Percentiles rank a stretch among this genome's conserved stretches.
These are phyloP conservation scores for Zymoseptoria passerinii DNA, from an alignment of 2,329 filamentous ascomycete species.

Conservation along the genomic window DNA sequence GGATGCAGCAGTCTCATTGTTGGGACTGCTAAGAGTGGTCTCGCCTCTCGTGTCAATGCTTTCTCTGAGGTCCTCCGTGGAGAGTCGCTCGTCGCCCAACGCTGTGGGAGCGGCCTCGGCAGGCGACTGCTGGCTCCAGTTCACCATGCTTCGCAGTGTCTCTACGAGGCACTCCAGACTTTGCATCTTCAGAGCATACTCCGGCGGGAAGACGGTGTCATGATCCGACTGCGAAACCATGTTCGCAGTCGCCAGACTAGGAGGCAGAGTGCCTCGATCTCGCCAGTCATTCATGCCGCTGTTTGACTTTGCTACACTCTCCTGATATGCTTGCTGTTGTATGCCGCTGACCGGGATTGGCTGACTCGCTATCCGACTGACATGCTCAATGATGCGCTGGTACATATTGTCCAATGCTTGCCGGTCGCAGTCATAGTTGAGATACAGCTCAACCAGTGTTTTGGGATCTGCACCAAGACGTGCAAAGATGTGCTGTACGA, in stretches of 20 bases:
- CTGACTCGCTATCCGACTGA: conserved; percentile 76
- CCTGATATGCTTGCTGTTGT: conserved; percentile 81
- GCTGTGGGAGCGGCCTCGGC: conserved; percentile 39
- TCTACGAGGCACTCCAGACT: conserved; percentile 84
- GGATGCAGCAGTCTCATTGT: conserved; percentile 7
- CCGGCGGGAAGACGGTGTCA: conserved; percentile 69
- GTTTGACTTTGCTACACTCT: conserved; percentile 54
- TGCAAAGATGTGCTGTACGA: conserved; percentile 69
- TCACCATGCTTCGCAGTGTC: conserved; percentile 78
- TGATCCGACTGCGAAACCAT: conserved; percentile 45
- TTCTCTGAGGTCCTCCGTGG: conserved; percentile 55
- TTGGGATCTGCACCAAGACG: conserved; percentile 77
- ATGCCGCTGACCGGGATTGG: conserved; percentile 65
- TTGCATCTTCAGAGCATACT: conserved; percentile 85
- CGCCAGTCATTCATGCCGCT: conserved; percentile 63
- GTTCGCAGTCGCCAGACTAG: conserved; percentile 71
- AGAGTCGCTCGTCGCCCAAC: conserved; percentile 40
- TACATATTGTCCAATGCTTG: conserved; percentile 93
- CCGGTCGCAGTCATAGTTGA: conserved; percentile 97
- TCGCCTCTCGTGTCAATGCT: conserved; percentile 61
- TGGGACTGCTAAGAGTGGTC: conserved; percentile 39
- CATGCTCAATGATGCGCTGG: conserved; percentile 84
- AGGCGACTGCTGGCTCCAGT: conserved; percentile 73
- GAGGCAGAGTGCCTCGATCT: conserved; percentile 73
- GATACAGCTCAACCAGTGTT: conserved; percentile 85